These are phyloP conservation scores for Amaranthus palmeri DNA, from an alignment of 148 eudicot species.

Conservation along the genomic window DNA sequence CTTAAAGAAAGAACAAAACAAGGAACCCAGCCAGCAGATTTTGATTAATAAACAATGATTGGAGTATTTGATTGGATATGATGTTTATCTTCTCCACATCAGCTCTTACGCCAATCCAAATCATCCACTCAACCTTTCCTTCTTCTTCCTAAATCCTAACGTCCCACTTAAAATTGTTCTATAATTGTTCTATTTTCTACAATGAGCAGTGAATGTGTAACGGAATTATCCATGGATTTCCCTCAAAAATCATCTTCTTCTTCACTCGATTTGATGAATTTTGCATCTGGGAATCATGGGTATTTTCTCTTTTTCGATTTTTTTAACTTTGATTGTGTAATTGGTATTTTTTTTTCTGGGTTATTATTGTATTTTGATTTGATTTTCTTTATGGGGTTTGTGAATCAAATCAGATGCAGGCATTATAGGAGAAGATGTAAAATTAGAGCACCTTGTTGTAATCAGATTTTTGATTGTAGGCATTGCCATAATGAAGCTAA, in stretches of 20 bases:
- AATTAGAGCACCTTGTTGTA: constrained; percentile 82
- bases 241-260: constrained; percentile 6
- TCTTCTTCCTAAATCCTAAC: not conserved
- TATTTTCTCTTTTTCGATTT: constrained; percentile 5
- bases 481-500: constrained; percentile 82
- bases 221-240: constrained; percentile 10
- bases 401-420: constrained; percentile 41
- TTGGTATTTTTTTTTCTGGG: not conserved
- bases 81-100: constrained; percentile 14
- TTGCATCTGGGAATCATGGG: constrained; percentile 25
- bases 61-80: not conserved
- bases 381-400: not conserved
- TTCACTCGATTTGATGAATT: constrained; percentile 11
- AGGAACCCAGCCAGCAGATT: not conserved
- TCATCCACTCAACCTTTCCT: not conserved
- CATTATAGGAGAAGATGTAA: constrained; percentile 77
- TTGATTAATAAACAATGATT: not conserved
- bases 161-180: not conserved
- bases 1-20: no score
- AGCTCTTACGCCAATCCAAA: constrained; percentile 15
- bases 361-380: not conserved
- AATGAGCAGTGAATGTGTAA: constrained; percentile 22
- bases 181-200: not conserved
- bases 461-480: constrained; percentile 64
- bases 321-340: not conserved